Evolutionary conservation across 1,139 yeast species (phyloP).

Genomic region (Yamadazyma diddensiae): DNA sequence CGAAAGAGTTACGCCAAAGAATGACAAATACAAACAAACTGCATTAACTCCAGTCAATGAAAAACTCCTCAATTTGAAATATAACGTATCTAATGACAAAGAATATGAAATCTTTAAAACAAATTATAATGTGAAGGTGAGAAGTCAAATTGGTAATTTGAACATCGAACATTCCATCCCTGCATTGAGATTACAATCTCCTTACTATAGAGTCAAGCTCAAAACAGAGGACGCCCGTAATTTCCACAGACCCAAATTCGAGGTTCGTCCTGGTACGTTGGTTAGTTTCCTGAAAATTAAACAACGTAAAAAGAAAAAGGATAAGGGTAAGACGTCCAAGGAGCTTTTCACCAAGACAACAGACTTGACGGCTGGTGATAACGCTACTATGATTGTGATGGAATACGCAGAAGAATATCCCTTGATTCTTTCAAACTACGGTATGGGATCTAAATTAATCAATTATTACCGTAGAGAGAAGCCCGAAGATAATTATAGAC

Average conservation of each 20-base stretch:
- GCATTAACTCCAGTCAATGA: constrained; percentile 50
- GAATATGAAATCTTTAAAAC: constrained; percentile 80
- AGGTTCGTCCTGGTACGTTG: constrained; percentile 72
- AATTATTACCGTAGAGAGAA: constrained; percentile 86
- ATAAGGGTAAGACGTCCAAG: constrained; percentile 75
- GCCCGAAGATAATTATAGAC: constrained; percentile 82
- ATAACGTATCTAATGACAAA: constrained; percentile 84
- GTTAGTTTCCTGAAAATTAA: constrained; percentile 75
- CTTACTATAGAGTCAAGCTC: constrained; percentile 81
- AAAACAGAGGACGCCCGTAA: constrained; percentile 68
- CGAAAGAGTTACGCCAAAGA: constrained; percentile 33
- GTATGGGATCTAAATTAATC: constrained; percentile 93
- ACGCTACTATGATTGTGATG: constrained; percentile 66
- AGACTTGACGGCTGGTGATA: constrained; percentile 83
- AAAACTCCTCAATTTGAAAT: constrained; percentile 49
- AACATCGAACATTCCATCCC: constrained; percentile 91
- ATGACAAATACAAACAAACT: constrained; percentile 20
- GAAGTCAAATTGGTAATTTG: constrained; percentile 89
- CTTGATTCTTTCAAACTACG: constrained; percentile 76
- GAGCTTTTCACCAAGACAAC: constrained; percentile 69
- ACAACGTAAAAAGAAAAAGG: constrained; percentile 84
- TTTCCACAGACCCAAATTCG: constrained; percentile 78
- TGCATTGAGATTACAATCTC: constrained; percentile 83
- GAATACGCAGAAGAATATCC: constrained; percentile 95
- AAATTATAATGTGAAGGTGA: constrained; percentile 86